phyloP scores from a whole-genome alignment of 2,329 filamentous ascomycete species.

The Fusarium nygamai region DNA sequence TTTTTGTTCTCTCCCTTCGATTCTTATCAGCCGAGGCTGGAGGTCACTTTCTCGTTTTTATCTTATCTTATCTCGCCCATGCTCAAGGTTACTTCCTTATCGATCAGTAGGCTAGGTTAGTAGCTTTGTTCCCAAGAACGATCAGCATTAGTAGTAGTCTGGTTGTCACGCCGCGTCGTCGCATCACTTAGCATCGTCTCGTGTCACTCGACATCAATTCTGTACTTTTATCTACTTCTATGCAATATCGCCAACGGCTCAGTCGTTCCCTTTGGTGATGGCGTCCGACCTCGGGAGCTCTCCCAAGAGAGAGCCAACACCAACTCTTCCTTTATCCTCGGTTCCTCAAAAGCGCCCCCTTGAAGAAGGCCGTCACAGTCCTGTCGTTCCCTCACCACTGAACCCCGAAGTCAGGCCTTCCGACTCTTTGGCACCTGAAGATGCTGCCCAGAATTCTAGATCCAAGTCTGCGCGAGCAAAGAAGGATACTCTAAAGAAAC shows the following conservation, averaged over 20 bases:
- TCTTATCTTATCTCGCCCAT: conserved; percentile 21
- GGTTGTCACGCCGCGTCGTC: neutral
- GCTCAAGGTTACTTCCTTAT: neutral
- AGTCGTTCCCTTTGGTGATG: conserved; percentile 40
- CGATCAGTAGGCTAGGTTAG: neutral
- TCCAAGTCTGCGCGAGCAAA: conserved; percentile 61
- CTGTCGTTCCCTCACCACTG: conserved; percentile 77
- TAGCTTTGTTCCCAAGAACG: conserved; percentile 6
- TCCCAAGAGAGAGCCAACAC: conserved; percentile 55
- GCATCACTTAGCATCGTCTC: neutral
- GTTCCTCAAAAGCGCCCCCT: conserved; percentile 73
- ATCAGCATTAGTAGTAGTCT: neutral
- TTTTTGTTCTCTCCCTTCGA: conserved; percentile 25
- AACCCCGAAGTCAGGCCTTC: conserved; percentile 69
- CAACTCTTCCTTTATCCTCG: conserved; percentile 54
- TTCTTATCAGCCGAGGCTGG: conserved; percentile 13
- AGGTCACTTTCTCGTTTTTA: neutral
- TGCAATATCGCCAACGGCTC: neutral
- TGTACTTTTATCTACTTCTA: neutral
- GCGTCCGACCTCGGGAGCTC: conserved; percentile 50
- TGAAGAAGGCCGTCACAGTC: conserved; percentile 73
- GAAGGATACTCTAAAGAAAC: conserved; percentile 75
- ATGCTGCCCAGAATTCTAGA: conserved; percentile 55
- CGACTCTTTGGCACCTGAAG: conserved; percentile 55
- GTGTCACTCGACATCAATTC: neutral